Evolutionary conservation across 768 basidiomycete genomes (phyloP), one percentile per base, ranked within the genome.

Genomic region (Rubroboletus pulcherrimus): DNA sequence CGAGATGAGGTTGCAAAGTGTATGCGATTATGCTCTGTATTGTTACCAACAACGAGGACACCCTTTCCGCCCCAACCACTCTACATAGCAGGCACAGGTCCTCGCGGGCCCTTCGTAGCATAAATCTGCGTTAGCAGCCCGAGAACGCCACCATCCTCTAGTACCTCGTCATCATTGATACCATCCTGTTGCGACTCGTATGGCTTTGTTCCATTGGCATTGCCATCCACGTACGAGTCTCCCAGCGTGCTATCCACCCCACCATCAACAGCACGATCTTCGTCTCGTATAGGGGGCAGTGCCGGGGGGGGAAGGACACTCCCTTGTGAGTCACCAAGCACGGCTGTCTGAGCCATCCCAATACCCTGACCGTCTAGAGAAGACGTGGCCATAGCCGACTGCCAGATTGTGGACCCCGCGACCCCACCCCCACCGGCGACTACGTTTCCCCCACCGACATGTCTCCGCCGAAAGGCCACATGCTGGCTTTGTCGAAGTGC

Each of bases 41-140:
- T 37, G 43, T 46, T 46, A 53, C 46, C 34, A 29, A 41, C 29
- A 39, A 49, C 49, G 15, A 47, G 11, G 17, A 15, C 24, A 35
- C 17, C 3, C 30, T 17, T 34, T 35, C 14, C 15, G 33, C 21
- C 11, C 24, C 39, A 38, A 35, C 34, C 30, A 26, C 17, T 48
- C 46, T 67, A 79, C 53, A 83, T 77, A 19, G 78, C 75, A 43
- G 79, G 74, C 6, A 75, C 72, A 52, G 78, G 77, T 42, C 66
- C 63, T 54, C 77, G 79, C 45, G 83, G 57, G 1, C 59, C 82
- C 57, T 75, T 77, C 62, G 80, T 76, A 44, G 81, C 84, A 71
- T 95, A 93, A 49, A 97, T 94, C 75, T 95, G 87, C 41, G 91
- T 87, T 63, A 97, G 68, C 59, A 97, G 66, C 21, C 90, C 91